Evolutionary conservation across 164 flowering plant species (phyloP), one percentile per base, ranked within the genome.

Genomic region (Berberis vulgaris): DNA sequence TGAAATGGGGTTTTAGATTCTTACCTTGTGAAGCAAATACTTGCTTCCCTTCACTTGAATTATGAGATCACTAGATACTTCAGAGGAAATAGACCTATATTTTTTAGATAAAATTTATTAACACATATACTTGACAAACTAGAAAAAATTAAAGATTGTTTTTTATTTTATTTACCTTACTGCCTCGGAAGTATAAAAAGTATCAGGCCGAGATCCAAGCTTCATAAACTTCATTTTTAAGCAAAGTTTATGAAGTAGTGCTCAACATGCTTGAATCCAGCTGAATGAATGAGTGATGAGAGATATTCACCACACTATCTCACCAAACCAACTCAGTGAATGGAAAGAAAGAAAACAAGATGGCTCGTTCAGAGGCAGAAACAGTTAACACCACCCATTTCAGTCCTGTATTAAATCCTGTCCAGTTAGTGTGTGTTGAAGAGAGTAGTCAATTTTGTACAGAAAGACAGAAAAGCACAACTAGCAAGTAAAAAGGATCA

Each of bases 21-120:
- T 62, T 77, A 94, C 98, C 97, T 89, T 94, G 86, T 94, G 99
- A 65, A 94, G 96, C 73, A 91, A 69, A 74, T 83, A 91, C 80
- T 83, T 86, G 65, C 66, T 76, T 65, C 84, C 89, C 47, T 85
- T 83, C 6, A 94, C 84, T 74, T 91, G 94, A 73, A 94, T 69
- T 71, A 85, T 82, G 59, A 94, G 86, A 76, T 94, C 99, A 81
- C 93, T 87, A 2, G 96, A 80, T 8, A 94, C 86, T 78, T 91
- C 98, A 41, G 95, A 77, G 57, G 89, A 82, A 61, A 91, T 86
- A 64, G 85, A 82, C 86, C 96, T 89, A 83, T 69, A 75, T 67
- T 61, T 63, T 5, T 12, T 10, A 6, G 39, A 41, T 7, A 55
- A 6, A 49, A 47, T 54, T 60, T 43, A 53, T 44, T 57, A 54